Evolutionary conservation across 345 rosid genomes (phyloP), one percentile per base, ranked within the genome.

Genomic region (Sapria himalayana): DNA sequence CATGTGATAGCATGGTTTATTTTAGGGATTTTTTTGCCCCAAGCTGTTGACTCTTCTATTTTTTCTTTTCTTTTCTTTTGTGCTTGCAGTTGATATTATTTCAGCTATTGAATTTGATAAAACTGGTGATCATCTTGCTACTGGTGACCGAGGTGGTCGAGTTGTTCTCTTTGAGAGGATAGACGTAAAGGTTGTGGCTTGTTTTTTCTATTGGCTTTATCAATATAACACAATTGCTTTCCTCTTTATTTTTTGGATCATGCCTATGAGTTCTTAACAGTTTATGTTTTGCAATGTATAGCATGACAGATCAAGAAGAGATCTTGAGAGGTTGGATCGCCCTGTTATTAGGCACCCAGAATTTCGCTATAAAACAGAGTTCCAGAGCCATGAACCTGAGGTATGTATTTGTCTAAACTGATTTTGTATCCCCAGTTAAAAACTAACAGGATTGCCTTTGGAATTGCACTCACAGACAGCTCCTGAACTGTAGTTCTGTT

Each of bases 341-440:
- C 11, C 86, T 35, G 51, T 70, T 14, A 58, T 39, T 56, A 77
- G 78, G 74, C 99, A 84, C 61, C 95, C 95, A 27, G 99, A 91
- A 58, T 91, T 84, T 58, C 93, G 99, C 24, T 91, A 91, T 64
- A 91, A 84, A 65, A 84, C 95, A 33, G 99, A 91, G 53, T 91
- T 91, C 62, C 99, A 91, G 74, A 91, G 99, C 76, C 99, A 84
- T 56, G 99, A 91, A 45, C 99, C 99, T 33, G 99, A 91, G 95
- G 99, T 91, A 58, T 48, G 37, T 25, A 19, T 51, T 42, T 46
- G 20, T 24, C 3, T 10, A 15, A 12, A 35, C 17, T 58, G 15
- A n/a, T n/a, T n/a, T n/a, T n/a, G n/a, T n/a, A n/a, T n/a, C n/a
- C n/a, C n/a, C n/a, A n/a, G n/a, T n/a, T n/a, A n/a, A n/a, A n/a